A percentile compares a stretch with the other conserved stretches of the same genome.
Conservation (phyloP, 192 early-diverging fungal genomes). For the Spizellomyces sp. region DNA sequence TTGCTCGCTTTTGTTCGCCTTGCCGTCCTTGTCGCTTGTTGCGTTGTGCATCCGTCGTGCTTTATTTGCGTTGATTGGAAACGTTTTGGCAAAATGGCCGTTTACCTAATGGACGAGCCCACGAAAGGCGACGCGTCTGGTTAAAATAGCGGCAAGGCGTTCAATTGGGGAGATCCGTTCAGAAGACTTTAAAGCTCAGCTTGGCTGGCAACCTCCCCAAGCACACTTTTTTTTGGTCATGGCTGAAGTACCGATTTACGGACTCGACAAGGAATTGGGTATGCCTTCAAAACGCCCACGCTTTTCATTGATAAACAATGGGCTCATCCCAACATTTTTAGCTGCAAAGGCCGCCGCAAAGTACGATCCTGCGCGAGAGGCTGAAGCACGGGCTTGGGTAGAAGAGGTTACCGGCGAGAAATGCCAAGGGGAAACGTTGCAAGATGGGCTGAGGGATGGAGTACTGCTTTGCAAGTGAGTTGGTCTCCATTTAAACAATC, state of each 20-base stretch:
- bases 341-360: slow-evolving; percentile 53
- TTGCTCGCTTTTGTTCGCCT: no score
- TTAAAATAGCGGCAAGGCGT: no score
- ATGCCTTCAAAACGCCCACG: not conserved
- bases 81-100: no score
- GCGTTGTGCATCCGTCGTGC: no score
- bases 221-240: no score
- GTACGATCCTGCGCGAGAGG: slow-evolving; percentile 49
- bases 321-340: slow-evolving; percentile 14
- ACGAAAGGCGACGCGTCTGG: no score
- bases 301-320: not conserved
- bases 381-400: slow-evolving; percentile 70
- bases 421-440: slow-evolving; percentile 56
- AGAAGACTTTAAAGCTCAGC: no score
- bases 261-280: slow-evolving; percentile 55
- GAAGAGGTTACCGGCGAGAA: slow-evolving; percentile 60
- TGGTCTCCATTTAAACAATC: not conserved
- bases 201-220: no score
- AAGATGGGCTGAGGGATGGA: slow-evolving; percentile 76
- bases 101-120: no score
- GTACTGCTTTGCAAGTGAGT: slow-evolving; percentile 74
- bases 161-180: no score
- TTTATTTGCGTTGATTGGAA: no score
- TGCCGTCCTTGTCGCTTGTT: no score
- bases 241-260: slow-evolving; percentile 41